A percentile compares a stretch with the other conserved stretches of the same genome.
These are phyloP conservation scores for Echium plantagineum DNA, from an alignment of 257 asterid genomes.

Conservation along the genomic window DNA sequence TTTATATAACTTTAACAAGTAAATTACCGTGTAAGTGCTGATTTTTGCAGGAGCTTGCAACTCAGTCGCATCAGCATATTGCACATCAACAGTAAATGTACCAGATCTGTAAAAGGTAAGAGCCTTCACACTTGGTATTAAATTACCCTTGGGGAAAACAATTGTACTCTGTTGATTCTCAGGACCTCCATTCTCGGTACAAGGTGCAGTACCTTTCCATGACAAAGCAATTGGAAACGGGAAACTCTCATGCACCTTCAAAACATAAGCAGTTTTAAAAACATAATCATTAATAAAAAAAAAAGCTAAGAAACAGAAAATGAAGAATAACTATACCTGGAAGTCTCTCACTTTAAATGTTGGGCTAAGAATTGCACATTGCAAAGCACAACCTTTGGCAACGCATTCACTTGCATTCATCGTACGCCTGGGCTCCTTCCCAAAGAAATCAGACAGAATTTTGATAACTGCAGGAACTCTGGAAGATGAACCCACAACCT, in stretches of 20 bases:
- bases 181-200: conserved; percentile 41
- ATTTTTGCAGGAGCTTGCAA: conserved; percentile 68
- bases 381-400: conserved; percentile 81
- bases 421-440: conserved; percentile 88
- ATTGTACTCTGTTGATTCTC: conserved; percentile 66
- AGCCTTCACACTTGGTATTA: conserved; percentile 84
- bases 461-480: conserved; percentile 79
- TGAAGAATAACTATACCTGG: conserved; percentile 37
- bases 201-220: conserved; percentile 65
- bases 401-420: conserved; percentile 99
- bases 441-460: conserved; percentile 80
- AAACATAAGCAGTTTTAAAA: background rate
- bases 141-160: conserved; percentile 84
- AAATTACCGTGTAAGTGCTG: conserved; percentile 70
- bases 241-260: conserved; percentile 65
- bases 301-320: background rate
- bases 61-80: conserved; percentile 64
- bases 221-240: conserved; percentile 72
- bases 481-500: conserved; percentile 92
- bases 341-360: conserved; percentile 89
- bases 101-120: conserved; percentile 72
- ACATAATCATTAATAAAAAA: background rate
- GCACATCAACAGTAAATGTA: conserved; percentile 57
- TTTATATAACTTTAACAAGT: background rate
- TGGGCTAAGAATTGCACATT: conserved; percentile 89